Evolutionary conservation across 352 stramenopile genomes (phyloP), one percentile per base, ranked within the genome.

Genomic region (Hyaloperonospora arabidopsidis): DNA sequence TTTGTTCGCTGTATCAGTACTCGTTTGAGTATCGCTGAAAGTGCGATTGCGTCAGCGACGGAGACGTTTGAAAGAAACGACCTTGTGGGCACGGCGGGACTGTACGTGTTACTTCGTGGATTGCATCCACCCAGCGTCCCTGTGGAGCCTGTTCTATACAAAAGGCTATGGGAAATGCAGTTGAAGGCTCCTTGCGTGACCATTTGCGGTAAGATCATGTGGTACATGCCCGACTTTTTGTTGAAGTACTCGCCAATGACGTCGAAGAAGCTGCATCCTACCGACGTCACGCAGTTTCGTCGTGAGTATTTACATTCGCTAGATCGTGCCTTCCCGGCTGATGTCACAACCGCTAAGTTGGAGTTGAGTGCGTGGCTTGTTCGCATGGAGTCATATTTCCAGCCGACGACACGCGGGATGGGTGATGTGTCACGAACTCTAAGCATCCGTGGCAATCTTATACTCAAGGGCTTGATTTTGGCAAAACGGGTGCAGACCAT

Each of bases 381-480:
- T 15, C 79, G 80, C 25, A 90, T 94, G 79, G 84, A 94, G 53
- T 93, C 83, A 1, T 90, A 88, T 59, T 93, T 94, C 47, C 83
- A 92, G 53, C 77, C 77, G 0, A 91, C 79, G 22, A 90, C 80
- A 0, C 74, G 83, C 34, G 84, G 82, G 6, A 76, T 78, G 63
- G 82, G 81, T 29, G 81, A 92, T 58, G 62, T 65, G 0, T 73
- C 76, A n/a, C 71, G 76, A n/a, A 89, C 82, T 0, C 52, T 94
- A 8, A 89, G 80, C 49, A 80, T 93, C 54, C 80, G 81, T 39
- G 85, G 83, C 28, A 93, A 92, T 47, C 43, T 95, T n/a, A 93
- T 97, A n/a, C 67, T 97, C 28, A 94, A 93, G 53, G 88, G 89
- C 2, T 61, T 96, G 19, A 93, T 96, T 45, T 68, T 97, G 46